Evolutionary conservation across 2,329 filamentous ascomycete genomes (phyloP), one percentile per base, ranked within the genome.

Genomic region (Alternaria sp.): DNA sequence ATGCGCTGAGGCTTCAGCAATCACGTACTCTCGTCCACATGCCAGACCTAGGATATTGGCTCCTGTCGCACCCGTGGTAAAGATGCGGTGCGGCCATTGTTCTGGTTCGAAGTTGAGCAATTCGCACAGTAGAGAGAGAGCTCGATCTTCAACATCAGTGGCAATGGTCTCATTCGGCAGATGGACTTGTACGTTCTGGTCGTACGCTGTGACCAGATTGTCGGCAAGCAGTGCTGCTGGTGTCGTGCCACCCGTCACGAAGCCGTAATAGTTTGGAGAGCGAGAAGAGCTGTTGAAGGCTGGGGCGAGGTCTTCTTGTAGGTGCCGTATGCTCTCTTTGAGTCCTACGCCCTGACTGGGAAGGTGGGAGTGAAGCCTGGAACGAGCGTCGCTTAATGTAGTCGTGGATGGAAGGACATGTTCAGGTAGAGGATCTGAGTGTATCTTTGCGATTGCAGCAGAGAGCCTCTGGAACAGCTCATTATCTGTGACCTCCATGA

Each of bases 151-250:
- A 9, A 97, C 84, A 24, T 88, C 85, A 0, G 92, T 96, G 21
- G 87, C 85, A 29, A 93, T 83, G 0, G 88, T 90, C 75, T 97
- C 90, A 21, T 82, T 80, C 0, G 92, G 89, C 1, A 97, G 81
- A 74, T 97, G 93, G 0, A 96, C 91, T 57, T 89, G 85, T 4
- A 93, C 88, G 75, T 93, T 97, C 74, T 96, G 92, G 73, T 97
- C 93, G 60, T 89, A 85, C 8, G 86, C 84, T 5, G 88, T 88
- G 60, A 94, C 92, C n/a, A 97, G 79, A 63, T 92, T 90, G 75
- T 97, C 94, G 1, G 92, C 93, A 53, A 91, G 85, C 66, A 90
- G 84, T 31, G 93, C 93, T 24, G 92, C 87, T 5, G 92, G 91
- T 0, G 93, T 90, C 7, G 84, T 82, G 13, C 92, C 90, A 42